Evolutionary conservation across 148 eudicot species (phyloP).

Genomic region (Rhododendron molle): DNA sequence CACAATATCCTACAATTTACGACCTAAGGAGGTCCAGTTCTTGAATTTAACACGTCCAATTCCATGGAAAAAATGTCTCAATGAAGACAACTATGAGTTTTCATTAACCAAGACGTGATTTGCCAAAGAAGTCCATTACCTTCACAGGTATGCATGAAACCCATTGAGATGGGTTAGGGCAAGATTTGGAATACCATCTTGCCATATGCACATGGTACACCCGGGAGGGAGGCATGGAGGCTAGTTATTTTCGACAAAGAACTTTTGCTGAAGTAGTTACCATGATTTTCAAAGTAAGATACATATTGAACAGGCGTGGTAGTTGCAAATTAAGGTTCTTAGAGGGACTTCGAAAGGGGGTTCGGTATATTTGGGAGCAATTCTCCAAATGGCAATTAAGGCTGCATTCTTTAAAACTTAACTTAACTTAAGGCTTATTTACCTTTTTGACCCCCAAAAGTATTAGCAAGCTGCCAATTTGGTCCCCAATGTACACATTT

Average conservation of each 20-base stretch:
- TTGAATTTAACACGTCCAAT: background rate
- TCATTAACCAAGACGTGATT: too few relatives aligned
- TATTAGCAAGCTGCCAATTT: too few relatives aligned
- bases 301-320: background rate
- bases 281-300: background rate
- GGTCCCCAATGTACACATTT: too few relatives aligned
- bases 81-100: background rate
- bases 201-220: background rate
- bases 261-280: background rate
- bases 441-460: too few relatives aligned
- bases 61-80: background rate
- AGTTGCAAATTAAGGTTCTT: background rate
- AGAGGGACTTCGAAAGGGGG: background rate
- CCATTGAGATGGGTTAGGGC: background rate
- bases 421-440: too few relatives aligned
- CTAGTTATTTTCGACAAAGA: background rate
- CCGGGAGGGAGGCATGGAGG: background rate
- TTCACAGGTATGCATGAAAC: background rate
- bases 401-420: too few relatives aligned
- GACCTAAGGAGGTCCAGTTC: background rate
- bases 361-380: background rate
- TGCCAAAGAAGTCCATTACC: background rate
- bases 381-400: background rate
- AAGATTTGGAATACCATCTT: background rate
- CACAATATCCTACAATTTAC: background rate